Conservation (phyloP, 768 basidiomycete species). For the Termitomyces sp. region DNA sequence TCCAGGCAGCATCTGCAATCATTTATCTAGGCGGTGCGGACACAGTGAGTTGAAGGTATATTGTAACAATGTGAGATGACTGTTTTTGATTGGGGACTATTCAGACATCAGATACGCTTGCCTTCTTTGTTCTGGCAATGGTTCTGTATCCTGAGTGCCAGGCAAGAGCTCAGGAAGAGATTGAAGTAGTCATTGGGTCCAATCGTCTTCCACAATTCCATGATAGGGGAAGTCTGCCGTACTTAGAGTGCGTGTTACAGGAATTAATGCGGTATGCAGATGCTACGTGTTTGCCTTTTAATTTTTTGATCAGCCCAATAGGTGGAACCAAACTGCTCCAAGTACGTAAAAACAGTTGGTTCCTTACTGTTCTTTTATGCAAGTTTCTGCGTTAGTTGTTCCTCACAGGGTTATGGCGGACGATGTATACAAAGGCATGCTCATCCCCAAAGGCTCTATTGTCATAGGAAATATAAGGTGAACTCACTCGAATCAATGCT, state of each 20-base stretch:
- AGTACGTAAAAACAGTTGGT: not conserved
- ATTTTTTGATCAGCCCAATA: not conserved
- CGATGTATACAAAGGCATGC: slow-evolving; percentile 16
- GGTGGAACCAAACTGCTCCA: not conserved
- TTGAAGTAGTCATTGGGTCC: slow-evolving; percentile 23
- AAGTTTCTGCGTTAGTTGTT: not conserved
- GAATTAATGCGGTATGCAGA: slow-evolving; percentile 11
- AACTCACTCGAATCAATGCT: no score
- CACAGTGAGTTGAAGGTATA: slow-evolving; percentile 10
- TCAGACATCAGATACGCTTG: slow-evolving; percentile 21
- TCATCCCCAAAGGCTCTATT: slow-evolving; percentile 12
- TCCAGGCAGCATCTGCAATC: slow-evolving; percentile 10
- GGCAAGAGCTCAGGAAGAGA: slow-evolving; percentile 25
- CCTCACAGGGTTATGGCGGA: slow-evolving; percentile 13
- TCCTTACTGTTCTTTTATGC: no score
- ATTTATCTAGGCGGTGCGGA: slow-evolving; percentile 15
- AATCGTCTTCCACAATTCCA: slow-evolving; percentile 23
- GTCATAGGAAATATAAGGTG: slow-evolving; percentile 13
- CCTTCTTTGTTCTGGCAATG: slow-evolving; percentile 27
- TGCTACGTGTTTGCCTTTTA: not conserved
- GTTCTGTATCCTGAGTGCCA: slow-evolving; percentile 25
- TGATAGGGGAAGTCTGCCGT: slow-evolving; percentile 21
- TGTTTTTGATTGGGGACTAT: not conserved
- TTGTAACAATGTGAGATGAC: no score
- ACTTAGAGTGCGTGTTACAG: slow-evolving; percentile 18